These are phyloP conservation scores for Chloranthus sessilifolius DNA, from an alignment of 164 flowering plant species.

Conservation along the genomic window DNA sequence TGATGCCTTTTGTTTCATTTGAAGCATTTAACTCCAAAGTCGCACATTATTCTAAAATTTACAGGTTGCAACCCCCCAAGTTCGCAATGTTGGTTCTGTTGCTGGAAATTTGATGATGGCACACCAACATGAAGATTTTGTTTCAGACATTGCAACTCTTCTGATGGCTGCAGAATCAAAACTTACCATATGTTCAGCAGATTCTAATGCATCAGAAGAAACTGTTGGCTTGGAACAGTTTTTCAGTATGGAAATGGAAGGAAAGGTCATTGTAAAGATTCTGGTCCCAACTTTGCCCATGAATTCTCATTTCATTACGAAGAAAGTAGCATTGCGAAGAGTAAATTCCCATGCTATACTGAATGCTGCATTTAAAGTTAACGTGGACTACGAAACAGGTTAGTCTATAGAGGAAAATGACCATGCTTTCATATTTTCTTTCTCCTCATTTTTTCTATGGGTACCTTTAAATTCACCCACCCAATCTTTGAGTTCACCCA, in stretches of 20 bases:
- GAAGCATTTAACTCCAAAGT: background rate
- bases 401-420: background rate
- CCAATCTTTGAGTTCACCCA: too few relatives aligned
- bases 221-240: slow-evolving; percentile 4
- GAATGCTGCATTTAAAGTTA: slow-evolving; percentile 7
- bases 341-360: slow-evolving; percentile 9
- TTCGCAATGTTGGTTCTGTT: slow-evolving; percentile 8
- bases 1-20: background rate
- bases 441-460: background rate
- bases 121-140: slow-evolving; percentile 9
- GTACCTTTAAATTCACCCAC: too few relatives aligned
- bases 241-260: slow-evolving; percentile 5
- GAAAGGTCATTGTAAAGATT: background rate
- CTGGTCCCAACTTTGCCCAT: slow-evolving; percentile 4
- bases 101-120: slow-evolving; percentile 10
- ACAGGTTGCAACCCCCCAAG: slow-evolving; percentile 9
- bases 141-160: slow-evolving; percentile 7
- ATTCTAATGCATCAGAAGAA: slow-evolving; percentile 1
- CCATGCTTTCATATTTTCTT: background rate
- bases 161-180: slow-evolving; percentile 9
- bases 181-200: slow-evolving; percentile 3
- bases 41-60: background rate
- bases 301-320: slow-evolving; percentile 2
- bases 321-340: slow-evolving; percentile 8
- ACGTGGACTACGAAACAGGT: slow-evolving; percentile 8